Base-by-base conservation (phyloP, 2,329 filamentous ascomycete genomes). In the Claviceps lovelessii region DNA sequence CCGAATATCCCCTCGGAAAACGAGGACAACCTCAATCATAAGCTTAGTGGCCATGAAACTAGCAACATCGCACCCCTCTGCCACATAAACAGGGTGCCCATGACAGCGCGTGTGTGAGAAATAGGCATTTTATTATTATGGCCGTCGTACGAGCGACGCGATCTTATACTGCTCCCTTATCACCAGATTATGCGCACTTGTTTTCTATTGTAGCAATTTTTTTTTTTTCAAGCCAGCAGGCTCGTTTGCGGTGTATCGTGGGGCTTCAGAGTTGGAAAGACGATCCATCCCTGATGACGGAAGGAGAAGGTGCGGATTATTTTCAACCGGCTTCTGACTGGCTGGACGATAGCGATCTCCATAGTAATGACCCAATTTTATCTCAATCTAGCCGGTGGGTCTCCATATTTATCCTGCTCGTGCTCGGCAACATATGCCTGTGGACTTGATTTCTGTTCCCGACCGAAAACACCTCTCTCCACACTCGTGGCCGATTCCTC, bases 401-500 rank as follows among this genome's bases (percentile, higher is more conserved):
- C 33, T 51, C 35, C 41, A 47, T 37, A 35, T 17, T 54, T 46
- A 39, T 41, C 49, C 54, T 50, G 47, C 57, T 53, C 52, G 44
- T 57, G 54, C 58, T 58, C 56, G 56, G 55, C 44, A 58, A 56
- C 59, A 55, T 57, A 57, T 59, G 58, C 58, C 39, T 56, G 49
- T 54, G 53, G 54, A 23, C 41, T 56, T 56, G 52, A 46, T 33
- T 46, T 42, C 35, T 54, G 55, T 52, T 58, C 48, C 53, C 55
- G 53, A 54, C 54, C 56, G 56, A 60, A 64, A 63, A 64, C 59
- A 63, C 59, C 57, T 60, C 64, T 62, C 63, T 61, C 61, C 60
- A 58, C 58, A 56, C 58, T 49, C 56, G 51, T 54, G 56, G 53
- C 41, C 51, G 52, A 23, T 39, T 54, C 54, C 53, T 54, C 55